Conservation (phyloP, 1,284 basidiomycete genomes). For the Trichosporon sp. region DNA sequence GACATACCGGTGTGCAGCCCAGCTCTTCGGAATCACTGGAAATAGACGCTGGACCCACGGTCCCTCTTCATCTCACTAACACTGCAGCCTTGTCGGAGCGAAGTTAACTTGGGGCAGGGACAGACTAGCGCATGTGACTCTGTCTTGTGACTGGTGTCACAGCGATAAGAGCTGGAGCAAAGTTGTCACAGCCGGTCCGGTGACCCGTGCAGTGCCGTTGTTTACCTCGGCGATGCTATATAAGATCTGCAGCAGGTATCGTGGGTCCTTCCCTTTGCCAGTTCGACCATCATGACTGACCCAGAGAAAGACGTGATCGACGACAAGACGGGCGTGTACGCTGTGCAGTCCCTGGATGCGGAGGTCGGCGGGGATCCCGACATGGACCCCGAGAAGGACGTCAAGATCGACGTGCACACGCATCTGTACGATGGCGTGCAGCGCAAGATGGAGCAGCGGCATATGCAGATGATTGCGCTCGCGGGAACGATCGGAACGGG, state of each 20-base stretch:
- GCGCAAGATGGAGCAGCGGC: constrained; percentile 32
- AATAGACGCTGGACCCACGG: too few relatives aligned
- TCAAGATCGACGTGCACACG: constrained; percentile 10
- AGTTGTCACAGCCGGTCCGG: background rate
- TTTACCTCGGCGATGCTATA: background rate
- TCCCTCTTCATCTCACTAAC: too few relatives aligned
- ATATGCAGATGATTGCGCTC: constrained; percentile 37
- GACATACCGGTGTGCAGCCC: background rate
- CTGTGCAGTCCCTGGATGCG: background rate
- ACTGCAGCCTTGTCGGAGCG: too few relatives aligned
- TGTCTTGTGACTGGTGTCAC: background rate
- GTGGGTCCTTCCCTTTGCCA: background rate
- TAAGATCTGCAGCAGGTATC: background rate
- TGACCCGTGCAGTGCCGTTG: background rate
- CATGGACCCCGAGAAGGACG: background rate
- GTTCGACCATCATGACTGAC: background rate
- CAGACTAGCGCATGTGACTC: background rate
- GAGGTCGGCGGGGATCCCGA: background rate
- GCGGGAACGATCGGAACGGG: constrained; percentile 54
- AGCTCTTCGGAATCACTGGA: background rate
- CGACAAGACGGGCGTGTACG: background rate
- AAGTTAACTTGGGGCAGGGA: background rate
- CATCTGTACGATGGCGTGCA: constrained; percentile 22
- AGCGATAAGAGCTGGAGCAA: background rate
- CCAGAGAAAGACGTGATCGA: background rate